Conservation (phyloP, 768 basidiomycete genomes). For the Nidularia pulvinata region DNA sequence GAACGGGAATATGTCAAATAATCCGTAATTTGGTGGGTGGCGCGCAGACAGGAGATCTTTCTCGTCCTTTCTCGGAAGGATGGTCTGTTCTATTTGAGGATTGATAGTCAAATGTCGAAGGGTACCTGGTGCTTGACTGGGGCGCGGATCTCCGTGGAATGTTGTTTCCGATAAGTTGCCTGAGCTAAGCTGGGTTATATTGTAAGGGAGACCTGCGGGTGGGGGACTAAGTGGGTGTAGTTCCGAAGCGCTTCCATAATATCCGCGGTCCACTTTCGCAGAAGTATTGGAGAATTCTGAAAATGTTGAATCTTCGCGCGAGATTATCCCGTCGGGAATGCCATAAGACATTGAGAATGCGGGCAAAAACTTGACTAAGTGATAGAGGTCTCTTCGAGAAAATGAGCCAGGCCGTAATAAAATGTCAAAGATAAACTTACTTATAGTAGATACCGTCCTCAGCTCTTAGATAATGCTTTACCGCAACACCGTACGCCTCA, state of each 20-base stretch:
- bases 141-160: constrained; percentile 1
- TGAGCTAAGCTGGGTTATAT: not conserved
- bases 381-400: constrained; percentile 51
- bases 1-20: constrained; percentile 72
- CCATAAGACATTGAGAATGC: constrained; percentile 56
- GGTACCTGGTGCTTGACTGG: not conserved
- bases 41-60: constrained; percentile 49
- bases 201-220: not conserved
- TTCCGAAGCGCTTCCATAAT: not conserved
- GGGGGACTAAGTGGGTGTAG: not conserved
- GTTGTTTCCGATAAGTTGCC: not conserved
- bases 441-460: too few species aligned
- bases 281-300: not conserved
- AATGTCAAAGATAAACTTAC: too few species aligned
- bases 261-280: not conserved
- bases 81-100: constrained; percentile 14
- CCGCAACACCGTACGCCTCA: too few species aligned
- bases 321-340: constrained; percentile 30
- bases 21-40: constrained; percentile 56
- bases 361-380: constrained; percentile 74
- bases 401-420: too few species aligned
- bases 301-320: not conserved
- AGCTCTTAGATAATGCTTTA: too few species aligned
- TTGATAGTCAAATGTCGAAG: not conserved
- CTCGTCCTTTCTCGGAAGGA: constrained; percentile 42